Evolutionary conservation across 1,284 basidiomycete species (phyloP).

Genomic region (Uromyces viciae-fabae): DNA sequence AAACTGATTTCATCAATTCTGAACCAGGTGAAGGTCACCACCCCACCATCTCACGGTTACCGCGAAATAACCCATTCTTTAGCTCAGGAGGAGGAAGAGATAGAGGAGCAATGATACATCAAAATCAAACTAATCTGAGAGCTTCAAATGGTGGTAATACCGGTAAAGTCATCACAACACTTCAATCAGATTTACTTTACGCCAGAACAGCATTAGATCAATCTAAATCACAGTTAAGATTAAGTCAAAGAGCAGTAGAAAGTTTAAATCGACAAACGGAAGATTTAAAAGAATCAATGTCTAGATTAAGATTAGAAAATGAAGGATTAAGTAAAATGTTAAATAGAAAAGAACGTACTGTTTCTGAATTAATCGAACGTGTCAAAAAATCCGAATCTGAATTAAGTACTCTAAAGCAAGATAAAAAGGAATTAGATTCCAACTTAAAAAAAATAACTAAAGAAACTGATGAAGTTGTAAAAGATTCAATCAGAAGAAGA

Average conservation of each 20-base stretch:
- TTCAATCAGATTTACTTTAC: conserved; percentile 73
- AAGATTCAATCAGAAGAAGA: conserved; percentile 50
- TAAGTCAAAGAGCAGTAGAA: conserved; percentile 72
- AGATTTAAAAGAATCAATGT: conserved; percentile 76
- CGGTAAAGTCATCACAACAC: conserved; percentile 73
- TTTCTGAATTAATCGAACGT: conserved; percentile 63
- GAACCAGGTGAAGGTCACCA: conserved; percentile 12
- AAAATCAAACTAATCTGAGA: neutral
- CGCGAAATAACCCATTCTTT: conserved; percentile 36
- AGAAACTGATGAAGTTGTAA: conserved; percentile 50
- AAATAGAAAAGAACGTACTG: conserved; percentile 72
- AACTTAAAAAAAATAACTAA: conserved; percentile 47
- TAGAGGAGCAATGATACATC: conserved; percentile 44
- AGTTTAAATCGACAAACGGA: conserved; percentile 71
- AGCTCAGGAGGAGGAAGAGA: conserved; percentile 40
- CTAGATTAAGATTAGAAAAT: conserved; percentile 73
- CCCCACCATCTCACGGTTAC: neutral
- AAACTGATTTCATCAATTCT: neutral
- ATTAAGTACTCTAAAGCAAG: conserved; percentile 43
- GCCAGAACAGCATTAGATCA: conserved; percentile 74
- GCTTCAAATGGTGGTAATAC: conserved; percentile 65
- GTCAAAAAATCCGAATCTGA: conserved; percentile 53
- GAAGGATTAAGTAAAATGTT: conserved; percentile 79
- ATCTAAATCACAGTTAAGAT: conserved; percentile 69
- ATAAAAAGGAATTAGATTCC: conserved; percentile 44